Percentiles rank a stretch among this genome's conserved stretches.
These are phyloP conservation scores for Sisymbrium altissimum DNA, from an alignment of 345 rosid species.

Conservation along the genomic window DNA sequence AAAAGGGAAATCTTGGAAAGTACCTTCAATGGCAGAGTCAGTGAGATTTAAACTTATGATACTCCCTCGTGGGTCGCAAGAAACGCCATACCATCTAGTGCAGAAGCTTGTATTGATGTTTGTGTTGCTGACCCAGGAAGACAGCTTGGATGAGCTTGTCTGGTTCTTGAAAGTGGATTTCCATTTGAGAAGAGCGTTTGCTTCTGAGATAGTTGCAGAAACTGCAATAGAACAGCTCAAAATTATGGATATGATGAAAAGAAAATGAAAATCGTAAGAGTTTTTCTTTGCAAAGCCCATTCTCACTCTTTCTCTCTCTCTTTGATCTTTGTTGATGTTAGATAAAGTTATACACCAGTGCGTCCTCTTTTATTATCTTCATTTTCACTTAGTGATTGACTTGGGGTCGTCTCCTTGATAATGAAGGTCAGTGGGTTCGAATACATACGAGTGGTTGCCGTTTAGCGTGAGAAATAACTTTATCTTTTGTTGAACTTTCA, in stretches of 20 bases:
- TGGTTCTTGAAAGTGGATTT: constrained; percentile 21
- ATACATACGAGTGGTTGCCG: too few relatives aligned
- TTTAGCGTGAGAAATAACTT: too few relatives aligned
- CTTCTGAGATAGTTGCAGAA: constrained; percentile 15
- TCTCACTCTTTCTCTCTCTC: not conserved
- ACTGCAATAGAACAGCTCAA: not conserved
- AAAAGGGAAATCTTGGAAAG: constrained; percentile 12
- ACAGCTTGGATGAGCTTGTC: constrained; percentile 13
- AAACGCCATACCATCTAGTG: constrained; percentile 37
- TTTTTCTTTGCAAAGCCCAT: not conserved
- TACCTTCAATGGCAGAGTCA: constrained; percentile 24
- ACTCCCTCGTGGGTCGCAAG: constrained; percentile 21
- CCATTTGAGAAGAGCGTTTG: constrained; percentile 30
- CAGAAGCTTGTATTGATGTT: constrained; percentile 4
- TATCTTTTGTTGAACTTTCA: too few relatives aligned
- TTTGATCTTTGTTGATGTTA: not conserved
- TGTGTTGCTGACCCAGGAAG: constrained; percentile 13
- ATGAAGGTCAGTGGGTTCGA: too few relatives aligned
- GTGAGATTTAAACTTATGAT: constrained; percentile 29
- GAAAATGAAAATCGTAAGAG: not conserved
- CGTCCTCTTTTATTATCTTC: not conserved
- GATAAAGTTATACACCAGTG: not conserved
- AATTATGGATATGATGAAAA: not conserved
- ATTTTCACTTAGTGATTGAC: not conserved
- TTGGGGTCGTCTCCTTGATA: constrained; percentile 3